Evolutionary conservation across 2,329 filamentous ascomycete genomes (phyloP), one percentile per base, ranked within the genome.

Genomic region (Ophiostoma montium): DNA sequence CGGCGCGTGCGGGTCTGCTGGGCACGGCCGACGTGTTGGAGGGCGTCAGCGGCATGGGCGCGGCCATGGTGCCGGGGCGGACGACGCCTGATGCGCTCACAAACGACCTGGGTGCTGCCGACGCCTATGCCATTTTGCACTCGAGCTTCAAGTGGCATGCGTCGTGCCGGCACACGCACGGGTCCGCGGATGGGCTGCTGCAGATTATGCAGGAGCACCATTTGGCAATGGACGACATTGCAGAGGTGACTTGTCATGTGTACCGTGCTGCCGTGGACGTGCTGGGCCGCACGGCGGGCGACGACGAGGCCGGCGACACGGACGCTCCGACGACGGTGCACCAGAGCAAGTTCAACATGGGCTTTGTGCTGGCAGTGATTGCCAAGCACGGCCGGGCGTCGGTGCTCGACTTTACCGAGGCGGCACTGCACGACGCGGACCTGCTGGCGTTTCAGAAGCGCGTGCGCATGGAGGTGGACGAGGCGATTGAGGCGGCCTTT

Each of bases 121-220:
- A 11, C 16, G 31, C 6, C 10, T 46, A 50, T 27, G 27, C 35
- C 16, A 50, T 50, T 19, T 18, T 46, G 13, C 13, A 32, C 9
- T 41, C 43, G n/a, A 50, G 48, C 35, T 50, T 35, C 43, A 50
- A 50, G 31, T 50, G 48, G 48, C 48, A 46, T 15, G 48, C 48
- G 5, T 50, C 48, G 16, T 50, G 48, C 21, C 48, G 48, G 21
- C 48, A 50, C 33, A 50, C 48, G 3, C 48, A 50, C 35, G 35
- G 41, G 9, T 46, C 42, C 5, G 48, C 32, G 1, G 48, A 50
- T 10, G 48, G 42, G 1, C 30, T 50, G 8, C 35, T 50, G 30
- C 18, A 27, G 5, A 33, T 50, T 4, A 39, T 50, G 41, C 2
- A 19, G 12, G 15, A 18, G 9, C 4, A 46, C 5, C n/a, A n/a